Evolutionary conservation across 495 filamentous ascomycete species (phyloP).

Genomic region (Tuber borchii): DNA sequence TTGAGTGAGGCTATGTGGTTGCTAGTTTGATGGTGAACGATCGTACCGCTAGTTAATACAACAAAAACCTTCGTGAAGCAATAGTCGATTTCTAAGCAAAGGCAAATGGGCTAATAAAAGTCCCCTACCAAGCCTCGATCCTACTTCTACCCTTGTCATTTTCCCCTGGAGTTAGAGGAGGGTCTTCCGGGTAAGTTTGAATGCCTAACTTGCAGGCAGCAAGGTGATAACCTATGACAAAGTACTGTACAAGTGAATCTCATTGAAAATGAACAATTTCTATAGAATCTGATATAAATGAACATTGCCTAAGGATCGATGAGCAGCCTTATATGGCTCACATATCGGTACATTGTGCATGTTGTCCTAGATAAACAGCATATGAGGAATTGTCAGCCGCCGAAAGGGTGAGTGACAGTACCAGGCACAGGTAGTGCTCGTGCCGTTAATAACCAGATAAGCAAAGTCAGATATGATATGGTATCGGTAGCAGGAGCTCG

Average conservation of each 20-base stretch:
- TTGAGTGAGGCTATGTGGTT: neutral
- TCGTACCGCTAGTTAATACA: neutral
- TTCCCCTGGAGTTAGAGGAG: neutral
- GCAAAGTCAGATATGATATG: neutral
- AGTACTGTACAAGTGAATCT: neutral
- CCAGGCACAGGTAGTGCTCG: neutral
- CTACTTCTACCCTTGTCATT: neutral
- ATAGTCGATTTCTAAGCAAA: neutral
- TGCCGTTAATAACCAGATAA: neutral
- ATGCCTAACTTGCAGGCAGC: neutral
- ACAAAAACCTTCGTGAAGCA: neutral
- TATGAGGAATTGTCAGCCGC: neutral
- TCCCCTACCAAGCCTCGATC: neutral
- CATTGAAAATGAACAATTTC: neutral
- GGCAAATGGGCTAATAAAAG: neutral
- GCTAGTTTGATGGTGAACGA: neutral
- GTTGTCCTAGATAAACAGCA: neutral
- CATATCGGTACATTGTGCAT: neutral
- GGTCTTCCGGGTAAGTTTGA: neutral
- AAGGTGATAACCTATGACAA: neutral
- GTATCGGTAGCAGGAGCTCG: neutral
- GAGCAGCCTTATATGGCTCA: neutral
- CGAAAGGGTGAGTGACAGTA: neutral
- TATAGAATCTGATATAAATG: neutral
- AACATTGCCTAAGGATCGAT: neutral